A percentile compares a stretch with the other conserved stretches of the same genome.
These are phyloP conservation scores for Cercospora sojina DNA, from an alignment of 2,329 filamentous ascomycete species.

Conservation along the genomic window DNA sequence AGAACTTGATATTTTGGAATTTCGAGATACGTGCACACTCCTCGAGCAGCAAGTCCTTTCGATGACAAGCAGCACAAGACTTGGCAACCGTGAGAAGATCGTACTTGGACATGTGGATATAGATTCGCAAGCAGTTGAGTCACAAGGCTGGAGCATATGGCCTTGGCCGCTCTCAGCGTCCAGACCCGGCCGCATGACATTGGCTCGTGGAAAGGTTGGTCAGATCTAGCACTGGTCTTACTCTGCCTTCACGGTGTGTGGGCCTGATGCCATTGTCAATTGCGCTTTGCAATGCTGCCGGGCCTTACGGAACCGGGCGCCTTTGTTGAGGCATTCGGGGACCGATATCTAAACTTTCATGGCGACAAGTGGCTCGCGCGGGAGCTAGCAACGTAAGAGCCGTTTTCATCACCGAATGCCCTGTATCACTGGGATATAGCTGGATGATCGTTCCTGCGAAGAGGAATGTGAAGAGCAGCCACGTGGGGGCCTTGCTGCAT, in stretches of 20 bases:
- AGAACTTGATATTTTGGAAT: neutral
- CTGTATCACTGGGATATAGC: neutral
- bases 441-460: neutral
- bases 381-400: neutral
- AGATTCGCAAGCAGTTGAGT: neutral
- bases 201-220: neutral
- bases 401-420: neutral
- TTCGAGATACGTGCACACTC: neutral
- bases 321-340: neutral
- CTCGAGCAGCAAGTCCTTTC: neutral
- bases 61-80: neutral
- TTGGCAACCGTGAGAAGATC: neutral
- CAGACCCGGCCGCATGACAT: neutral
- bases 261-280: neutral
- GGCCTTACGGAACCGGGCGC: neutral
- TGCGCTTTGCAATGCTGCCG: neutral
- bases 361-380: neutral
- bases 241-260: neutral
- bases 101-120: neutral
- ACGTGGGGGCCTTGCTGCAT: neutral
- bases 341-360: neutral
- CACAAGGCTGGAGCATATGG: neutral
- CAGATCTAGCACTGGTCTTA: neutral
- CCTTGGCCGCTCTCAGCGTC: neutral
- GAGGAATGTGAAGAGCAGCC: neutral